These are phyloP conservation scores for Neoarthrinium moseri DNA, from an alignment of 2,329 filamentous ascomycete species.

Conservation along the genomic window DNA sequence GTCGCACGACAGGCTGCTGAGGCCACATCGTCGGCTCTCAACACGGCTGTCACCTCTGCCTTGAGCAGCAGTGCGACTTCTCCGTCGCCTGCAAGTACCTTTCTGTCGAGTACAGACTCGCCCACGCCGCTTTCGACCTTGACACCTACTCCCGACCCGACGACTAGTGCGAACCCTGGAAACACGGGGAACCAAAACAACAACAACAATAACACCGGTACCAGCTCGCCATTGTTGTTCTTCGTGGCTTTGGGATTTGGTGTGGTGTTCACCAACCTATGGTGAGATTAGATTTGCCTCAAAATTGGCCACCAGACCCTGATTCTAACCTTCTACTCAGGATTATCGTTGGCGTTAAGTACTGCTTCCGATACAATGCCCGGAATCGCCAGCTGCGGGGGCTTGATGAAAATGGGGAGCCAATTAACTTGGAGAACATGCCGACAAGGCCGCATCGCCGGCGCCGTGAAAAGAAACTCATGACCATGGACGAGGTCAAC, in stretches of 20 bases:
- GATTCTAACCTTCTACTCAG: slow-evolving; percentile 46
- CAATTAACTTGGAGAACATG: slow-evolving; percentile 84
- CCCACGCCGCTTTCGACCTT: slow-evolving; percentile 10
- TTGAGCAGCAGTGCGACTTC: slow-evolving; percentile 1
- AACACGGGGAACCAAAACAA: no score
- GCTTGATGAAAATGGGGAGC: slow-evolving; percentile 78
- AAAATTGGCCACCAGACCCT: not conserved
- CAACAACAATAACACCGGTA: slow-evolving; percentile 50
- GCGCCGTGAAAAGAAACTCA: slow-evolving; percentile 93
- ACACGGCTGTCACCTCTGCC: slow-evolving; percentile 9
- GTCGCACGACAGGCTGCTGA: slow-evolving; percentile 26
- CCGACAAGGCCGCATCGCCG: slow-evolving; percentile 76
- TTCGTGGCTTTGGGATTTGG: slow-evolving; percentile 96
- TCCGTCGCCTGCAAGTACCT: not conserved
- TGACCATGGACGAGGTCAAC: slow-evolving; percentile 99
- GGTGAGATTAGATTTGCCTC: slow-evolving; percentile 56
- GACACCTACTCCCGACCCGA: slow-evolving; percentile 12
- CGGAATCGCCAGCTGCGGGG: slow-evolving; percentile 75
- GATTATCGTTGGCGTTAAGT: slow-evolving; percentile 99
- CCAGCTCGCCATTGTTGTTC: slow-evolving; percentile 77
- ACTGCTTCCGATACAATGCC: slow-evolving; percentile 98
- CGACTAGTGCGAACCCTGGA: slow-evolving; percentile 15
- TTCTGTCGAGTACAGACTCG: slow-evolving; percentile 2
- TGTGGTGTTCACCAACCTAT: slow-evolving; percentile 97
- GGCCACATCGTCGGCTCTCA: slow-evolving; percentile 9